phyloP scores from a whole-genome alignment of 257 asterid species.

The Lithospermum erythrorhizon region DNA sequence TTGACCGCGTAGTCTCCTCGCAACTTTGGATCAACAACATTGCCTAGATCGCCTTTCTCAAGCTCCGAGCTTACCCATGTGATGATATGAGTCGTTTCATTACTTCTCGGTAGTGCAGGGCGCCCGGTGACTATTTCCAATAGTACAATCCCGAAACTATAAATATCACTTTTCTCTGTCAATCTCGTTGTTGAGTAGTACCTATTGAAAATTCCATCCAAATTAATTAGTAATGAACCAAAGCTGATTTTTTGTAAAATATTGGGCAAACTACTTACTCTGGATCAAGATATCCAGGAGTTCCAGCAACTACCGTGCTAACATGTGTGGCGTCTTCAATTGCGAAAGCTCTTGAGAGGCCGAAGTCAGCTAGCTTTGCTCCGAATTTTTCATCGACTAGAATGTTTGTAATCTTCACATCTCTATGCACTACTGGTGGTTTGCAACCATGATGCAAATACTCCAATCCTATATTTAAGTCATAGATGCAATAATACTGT shows the following conservation, averaged over 20 bases:
- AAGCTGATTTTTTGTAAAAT: background rate
- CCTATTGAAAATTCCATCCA: background rate
- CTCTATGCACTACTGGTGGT: conserved; percentile 36
- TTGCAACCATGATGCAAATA: conserved; percentile 37
- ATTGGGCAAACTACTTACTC: conserved; percentile 15
- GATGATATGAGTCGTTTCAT: conserved; percentile 13
- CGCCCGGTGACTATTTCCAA: conserved; percentile 26
- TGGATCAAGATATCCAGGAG: conserved; percentile 30
- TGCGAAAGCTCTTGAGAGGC: conserved; percentile 26
- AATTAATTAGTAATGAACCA: background rate
- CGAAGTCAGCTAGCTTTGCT: conserved; percentile 36
- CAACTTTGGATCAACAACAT: conserved; percentile 24
- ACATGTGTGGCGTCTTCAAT: conserved; percentile 17
- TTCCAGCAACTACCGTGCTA: conserved; percentile 21
- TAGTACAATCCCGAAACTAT: conserved; percentile 34
- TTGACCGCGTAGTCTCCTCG: conserved; percentile 11
- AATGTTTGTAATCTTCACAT: conserved; percentile 30
- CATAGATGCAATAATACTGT: too few species aligned
- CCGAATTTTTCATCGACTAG: conserved; percentile 16
- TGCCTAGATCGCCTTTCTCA: conserved; percentile 15
- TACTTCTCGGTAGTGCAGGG: conserved; percentile 8
- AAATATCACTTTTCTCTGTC: conserved; percentile 32
- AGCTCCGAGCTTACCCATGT: conserved; percentile 18
- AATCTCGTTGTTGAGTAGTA: conserved; percentile 8
- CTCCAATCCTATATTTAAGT: conserved; percentile 25